phyloP scores from a whole-genome alignment of 495 filamentous ascomycete genomes.

The Podospora appendiculata region DNA sequence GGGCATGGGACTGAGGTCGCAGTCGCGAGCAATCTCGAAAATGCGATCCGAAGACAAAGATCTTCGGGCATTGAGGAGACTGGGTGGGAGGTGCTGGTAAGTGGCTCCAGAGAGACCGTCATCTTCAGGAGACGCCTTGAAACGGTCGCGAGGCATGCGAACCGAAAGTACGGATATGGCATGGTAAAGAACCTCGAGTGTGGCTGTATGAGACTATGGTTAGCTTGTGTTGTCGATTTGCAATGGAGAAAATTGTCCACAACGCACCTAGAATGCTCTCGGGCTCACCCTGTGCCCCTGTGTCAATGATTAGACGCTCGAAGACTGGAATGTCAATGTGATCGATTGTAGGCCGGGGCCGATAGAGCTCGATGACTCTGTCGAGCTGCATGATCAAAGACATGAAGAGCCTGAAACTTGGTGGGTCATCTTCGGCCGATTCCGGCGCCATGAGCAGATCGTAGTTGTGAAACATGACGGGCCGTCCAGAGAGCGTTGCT shows the following conservation, averaged over 20 bases:
- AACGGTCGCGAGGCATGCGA: slow-evolving; percentile 24
- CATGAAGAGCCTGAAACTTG: slow-evolving; percentile 40
- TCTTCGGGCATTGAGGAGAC: slow-evolving; percentile 49
- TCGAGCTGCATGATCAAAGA: slow-evolving; percentile 47
- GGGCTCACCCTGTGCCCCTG: slow-evolving; percentile 30
- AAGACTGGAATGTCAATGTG: slow-evolving; percentile 53
- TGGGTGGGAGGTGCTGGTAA: slow-evolving; percentile 44
- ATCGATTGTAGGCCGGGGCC: slow-evolving; percentile 43
- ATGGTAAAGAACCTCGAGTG: slow-evolving; percentile 64
- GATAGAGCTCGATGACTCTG: slow-evolving; percentile 59
- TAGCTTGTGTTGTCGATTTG: neutral
- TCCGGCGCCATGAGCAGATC: slow-evolving; percentile 43
- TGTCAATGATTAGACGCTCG: slow-evolving; percentile 54
- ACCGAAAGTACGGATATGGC: slow-evolving; percentile 56
- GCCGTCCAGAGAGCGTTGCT: slow-evolving; percentile 54
- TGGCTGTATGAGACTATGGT: slow-evolving; percentile 29
- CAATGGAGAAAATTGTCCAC: slow-evolving; percentile 18
- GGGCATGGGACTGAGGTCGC: slow-evolving; percentile 49
- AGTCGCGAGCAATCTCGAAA: slow-evolving; percentile 49
- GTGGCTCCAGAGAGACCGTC: slow-evolving; percentile 17
- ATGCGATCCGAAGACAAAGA: slow-evolving; percentile 58
- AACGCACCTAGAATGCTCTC: slow-evolving; percentile 39
- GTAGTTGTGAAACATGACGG: slow-evolving; percentile 56
- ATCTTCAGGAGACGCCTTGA: slow-evolving; percentile 15
- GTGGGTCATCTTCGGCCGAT: slow-evolving; percentile 24